Evolutionary conservation across 1,139 yeast species (phyloP).

Genomic region (Yamadazyma oceani): DNA sequence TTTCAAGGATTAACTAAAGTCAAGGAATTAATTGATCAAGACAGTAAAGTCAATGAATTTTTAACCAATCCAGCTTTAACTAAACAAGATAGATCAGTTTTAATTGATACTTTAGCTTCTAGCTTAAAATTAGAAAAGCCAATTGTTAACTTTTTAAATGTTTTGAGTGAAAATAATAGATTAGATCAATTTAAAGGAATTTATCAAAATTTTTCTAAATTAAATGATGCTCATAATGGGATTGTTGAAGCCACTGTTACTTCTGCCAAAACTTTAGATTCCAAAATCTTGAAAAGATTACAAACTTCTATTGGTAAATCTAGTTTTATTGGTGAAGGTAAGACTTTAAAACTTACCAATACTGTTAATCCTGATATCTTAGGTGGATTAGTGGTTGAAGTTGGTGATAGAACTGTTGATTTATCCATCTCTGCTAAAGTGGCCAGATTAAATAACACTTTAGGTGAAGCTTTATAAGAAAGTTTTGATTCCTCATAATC

Average conservation of each 20-base stretch:
- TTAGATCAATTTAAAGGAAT: constrained; percentile 66
- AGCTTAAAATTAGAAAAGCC: constrained; percentile 68
- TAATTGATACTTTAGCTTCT: constrained; percentile 61
- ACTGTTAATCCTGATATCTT: constrained; percentile 84
- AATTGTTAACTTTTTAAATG: constrained; percentile 76
- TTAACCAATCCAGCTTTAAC: constrained; percentile 85
- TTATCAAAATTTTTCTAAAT: constrained; percentile 68
- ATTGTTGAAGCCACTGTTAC: constrained; percentile 92
- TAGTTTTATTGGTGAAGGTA: constrained; percentile 78
- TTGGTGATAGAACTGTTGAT: constrained; percentile 96
- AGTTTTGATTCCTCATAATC: neutral
- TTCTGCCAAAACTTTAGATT: constrained; percentile 83
- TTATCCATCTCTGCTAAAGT: constrained; percentile 84
- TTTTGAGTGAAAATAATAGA: constrained; percentile 95
- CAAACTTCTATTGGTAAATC: constrained; percentile 79
- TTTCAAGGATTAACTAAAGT: constrained; percentile 65
- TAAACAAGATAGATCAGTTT: constrained; percentile 67
- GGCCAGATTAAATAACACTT: constrained; percentile 83
- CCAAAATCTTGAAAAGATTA: constrained; percentile 75
- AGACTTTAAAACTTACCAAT: constrained; percentile 82
- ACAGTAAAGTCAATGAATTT: constrained; percentile 60
- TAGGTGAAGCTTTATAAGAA: constrained; percentile 72
- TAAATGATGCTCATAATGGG: constrained; percentile 89
- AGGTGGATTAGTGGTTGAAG: constrained; percentile 96
- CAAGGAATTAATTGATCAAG: constrained; percentile 56